A percentile compares a stretch with the other conserved stretches of the same genome.
These are phyloP conservation scores for Platanus orientalis DNA, from an alignment of 164 flowering plant species.

Conservation along the genomic window DNA sequence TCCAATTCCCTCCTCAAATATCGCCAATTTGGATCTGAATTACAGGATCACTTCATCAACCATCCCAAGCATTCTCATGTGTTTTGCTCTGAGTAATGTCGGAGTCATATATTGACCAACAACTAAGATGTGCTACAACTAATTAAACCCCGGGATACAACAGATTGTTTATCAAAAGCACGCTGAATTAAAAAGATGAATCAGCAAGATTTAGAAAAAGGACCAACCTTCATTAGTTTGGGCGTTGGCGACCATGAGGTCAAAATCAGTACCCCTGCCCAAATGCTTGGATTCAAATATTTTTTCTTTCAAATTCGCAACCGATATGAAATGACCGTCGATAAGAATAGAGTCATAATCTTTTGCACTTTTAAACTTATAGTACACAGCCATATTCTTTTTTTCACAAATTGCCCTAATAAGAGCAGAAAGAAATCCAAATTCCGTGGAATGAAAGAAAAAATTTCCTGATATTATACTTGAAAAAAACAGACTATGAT, in stretches of 20 bases:
- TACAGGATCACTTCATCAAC: neutral
- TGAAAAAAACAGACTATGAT: conserved; percentile 13
- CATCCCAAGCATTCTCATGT: neutral
- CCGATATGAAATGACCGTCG: conserved; percentile 94
- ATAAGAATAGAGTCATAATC: conserved; percentile 86
- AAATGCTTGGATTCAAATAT: conserved; percentile 97
- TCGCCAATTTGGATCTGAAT: neutral
- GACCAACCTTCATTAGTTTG: conserved; percentile 98
- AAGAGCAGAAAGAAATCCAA: conserved; percentile 17
- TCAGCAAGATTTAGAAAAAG: conserved; percentile 11
- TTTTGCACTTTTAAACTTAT: conserved; percentile 99
- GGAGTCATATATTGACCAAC: no score
- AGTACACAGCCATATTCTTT: conserved; percentile 76
- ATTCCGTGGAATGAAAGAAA: conserved; percentile 30
- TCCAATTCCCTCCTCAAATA: neutral
- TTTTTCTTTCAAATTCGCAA: conserved; percentile 89
- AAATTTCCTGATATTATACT: conserved; percentile 45
- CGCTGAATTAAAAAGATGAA: conserved; percentile 4
- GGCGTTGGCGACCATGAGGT: conserved; percentile 92
- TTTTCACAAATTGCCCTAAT: conserved; percentile 10
- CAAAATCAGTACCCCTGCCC: conserved; percentile 96
- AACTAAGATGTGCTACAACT: neutral
- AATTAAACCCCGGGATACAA: conserved; percentile 1
- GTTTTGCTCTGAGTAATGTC: no score
- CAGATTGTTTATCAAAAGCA: neutral